Conservation (phyloP, 306 rosid species). For the Quercus gilva region DNA sequence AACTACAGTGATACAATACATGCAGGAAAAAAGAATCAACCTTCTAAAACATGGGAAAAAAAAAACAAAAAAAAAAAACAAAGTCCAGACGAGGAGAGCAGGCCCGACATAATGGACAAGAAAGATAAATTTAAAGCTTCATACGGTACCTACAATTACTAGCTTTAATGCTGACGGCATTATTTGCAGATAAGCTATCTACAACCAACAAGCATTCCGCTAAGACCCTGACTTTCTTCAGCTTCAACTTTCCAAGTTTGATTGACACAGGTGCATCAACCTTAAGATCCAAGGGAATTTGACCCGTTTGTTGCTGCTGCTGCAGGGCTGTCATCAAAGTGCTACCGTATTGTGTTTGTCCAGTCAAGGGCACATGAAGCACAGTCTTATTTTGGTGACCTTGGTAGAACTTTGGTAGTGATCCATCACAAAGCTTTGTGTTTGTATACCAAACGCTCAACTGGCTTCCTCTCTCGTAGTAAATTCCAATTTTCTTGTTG, state of each 20-base stretch:
- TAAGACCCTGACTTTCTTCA: conserved; percentile 63
- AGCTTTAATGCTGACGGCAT: conserved; percentile 73
- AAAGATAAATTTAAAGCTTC: conserved; percentile 40
- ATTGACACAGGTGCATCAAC: conserved; percentile 69
- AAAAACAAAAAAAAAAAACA: not conserved
- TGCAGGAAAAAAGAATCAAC: not conserved
- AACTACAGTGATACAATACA: not conserved
- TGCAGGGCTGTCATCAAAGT: conserved; percentile 66
- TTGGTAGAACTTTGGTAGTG: conserved; percentile 76
- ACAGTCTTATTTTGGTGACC: conserved; percentile 77
- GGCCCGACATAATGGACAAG: not conserved
- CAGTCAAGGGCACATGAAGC: conserved; percentile 61
- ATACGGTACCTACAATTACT: conserved; percentile 61
- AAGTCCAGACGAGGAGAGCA: not conserved
- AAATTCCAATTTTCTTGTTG: conserved; percentile 80
- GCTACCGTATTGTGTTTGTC: conserved; percentile 67
- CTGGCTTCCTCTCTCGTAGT: conserved; percentile 71
- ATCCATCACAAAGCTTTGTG: conserved; percentile 70
- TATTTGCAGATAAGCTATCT: conserved; percentile 72
- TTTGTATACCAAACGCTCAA: conserved; percentile 72
- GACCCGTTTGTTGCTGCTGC: conserved; percentile 76
- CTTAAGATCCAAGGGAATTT: conserved; percentile 68
- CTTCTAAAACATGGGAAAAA: not conserved
- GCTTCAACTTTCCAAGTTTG: conserved; percentile 67
- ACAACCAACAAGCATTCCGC: conserved; percentile 72